phyloP scores from a whole-genome alignment of 2,329 filamentous ascomycete genomes.

The Claviceps africana region DNA sequence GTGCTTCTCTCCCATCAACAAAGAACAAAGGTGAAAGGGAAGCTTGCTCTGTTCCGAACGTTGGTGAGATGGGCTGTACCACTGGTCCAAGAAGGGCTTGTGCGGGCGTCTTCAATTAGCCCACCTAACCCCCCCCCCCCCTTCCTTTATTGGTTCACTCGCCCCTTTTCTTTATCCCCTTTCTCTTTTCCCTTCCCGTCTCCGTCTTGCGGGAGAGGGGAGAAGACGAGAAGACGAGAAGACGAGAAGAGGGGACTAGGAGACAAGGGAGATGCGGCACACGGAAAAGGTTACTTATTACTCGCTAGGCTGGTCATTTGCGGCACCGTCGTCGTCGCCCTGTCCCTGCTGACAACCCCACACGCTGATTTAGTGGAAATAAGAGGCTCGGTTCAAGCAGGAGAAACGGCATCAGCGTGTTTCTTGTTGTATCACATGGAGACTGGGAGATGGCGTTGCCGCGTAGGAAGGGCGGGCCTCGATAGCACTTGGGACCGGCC shows the following conservation, averaged over 20 bases:
- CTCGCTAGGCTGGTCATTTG: background rate
- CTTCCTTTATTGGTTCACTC: background rate
- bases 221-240: too few species aligned
- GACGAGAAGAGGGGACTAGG: background rate
- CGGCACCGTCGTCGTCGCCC: background rate
- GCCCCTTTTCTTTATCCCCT: background rate
- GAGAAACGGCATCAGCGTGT: background rate
- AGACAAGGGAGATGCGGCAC: background rate
- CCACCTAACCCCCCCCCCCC: background rate
- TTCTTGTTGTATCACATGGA: background rate
- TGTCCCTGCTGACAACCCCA: background rate
- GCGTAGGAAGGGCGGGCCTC: constrained; percentile 1
- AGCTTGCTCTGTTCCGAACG: background rate
- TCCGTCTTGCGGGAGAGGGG: too few species aligned
- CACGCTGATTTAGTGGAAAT: background rate
- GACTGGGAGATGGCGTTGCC: background rate
- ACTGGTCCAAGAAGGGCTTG: background rate
- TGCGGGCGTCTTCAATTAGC: background rate
- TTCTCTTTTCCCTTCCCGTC: background rate
- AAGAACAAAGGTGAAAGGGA: background rate
- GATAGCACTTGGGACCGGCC: background rate
- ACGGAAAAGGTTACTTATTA: background rate
- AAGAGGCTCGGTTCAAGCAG: background rate
- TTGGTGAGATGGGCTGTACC: background rate
- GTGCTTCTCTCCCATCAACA: background rate